phyloP scores from a whole-genome alignment of 2,329 filamentous ascomycete genomes.

The Microcyclospora tardicrescens region DNA sequence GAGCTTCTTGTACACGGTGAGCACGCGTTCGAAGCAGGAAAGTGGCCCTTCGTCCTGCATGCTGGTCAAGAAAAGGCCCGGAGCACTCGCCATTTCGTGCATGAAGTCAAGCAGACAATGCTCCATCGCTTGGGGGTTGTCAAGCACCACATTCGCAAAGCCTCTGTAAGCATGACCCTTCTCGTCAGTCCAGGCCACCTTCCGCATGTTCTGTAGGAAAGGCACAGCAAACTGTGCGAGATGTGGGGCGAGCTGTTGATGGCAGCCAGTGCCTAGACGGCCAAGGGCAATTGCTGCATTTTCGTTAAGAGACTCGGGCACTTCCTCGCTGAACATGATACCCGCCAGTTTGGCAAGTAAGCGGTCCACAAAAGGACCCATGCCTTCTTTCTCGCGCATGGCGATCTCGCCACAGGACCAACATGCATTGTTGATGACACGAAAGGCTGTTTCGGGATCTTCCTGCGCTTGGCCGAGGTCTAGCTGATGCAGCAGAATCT shows the following conservation, averaged over 20 bases:
- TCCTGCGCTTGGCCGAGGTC: constrained; percentile 58
- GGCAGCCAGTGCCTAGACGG: constrained; percentile 67
- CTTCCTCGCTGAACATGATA: constrained; percentile 73
- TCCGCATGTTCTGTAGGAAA: constrained; percentile 70
- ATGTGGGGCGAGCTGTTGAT: constrained; percentile 63
- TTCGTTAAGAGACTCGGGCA: constrained; percentile 77
- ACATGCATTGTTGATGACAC: constrained; percentile 94
- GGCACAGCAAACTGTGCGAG: constrained; percentile 67
- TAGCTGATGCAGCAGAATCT: constrained; percentile 74
- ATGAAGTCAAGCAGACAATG: constrained; percentile 73
- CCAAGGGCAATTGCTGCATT: constrained; percentile 91
- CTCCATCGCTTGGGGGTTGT: constrained; percentile 88
- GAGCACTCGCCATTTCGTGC: constrained; percentile 62
- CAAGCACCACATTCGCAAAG: constrained; percentile 70
- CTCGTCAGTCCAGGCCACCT: constrained; percentile 79
- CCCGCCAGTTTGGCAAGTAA: constrained; percentile 65
- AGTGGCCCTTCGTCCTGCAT: constrained; percentile 49
- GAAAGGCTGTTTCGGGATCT: constrained; percentile 74
- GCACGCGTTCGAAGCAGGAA: constrained; percentile 55
- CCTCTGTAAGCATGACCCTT: constrained; percentile 89
- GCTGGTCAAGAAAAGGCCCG: constrained; percentile 44
- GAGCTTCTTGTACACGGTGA: constrained; percentile 41
- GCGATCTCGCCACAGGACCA: constrained; percentile 93
- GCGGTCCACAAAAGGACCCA: constrained; percentile 64
- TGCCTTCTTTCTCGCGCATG: constrained; percentile 57